Base-by-base conservation (phyloP, 1,284 basidiomycete species). In the Microstroma glucosiphilum region DNA sequence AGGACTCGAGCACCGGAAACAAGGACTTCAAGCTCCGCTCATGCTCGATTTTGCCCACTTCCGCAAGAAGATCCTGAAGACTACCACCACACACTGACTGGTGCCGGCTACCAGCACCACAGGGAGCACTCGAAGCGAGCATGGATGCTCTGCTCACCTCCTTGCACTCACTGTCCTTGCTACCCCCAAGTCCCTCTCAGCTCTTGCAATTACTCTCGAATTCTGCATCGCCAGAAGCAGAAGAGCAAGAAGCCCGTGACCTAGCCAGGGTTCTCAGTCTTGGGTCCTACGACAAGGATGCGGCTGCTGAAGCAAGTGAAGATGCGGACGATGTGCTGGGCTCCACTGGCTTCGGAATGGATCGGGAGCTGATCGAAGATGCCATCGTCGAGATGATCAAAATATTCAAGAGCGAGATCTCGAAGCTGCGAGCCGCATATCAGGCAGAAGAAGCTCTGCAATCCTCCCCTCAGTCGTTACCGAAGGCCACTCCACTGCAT, bases 71-170 rank as follows among this genome's bases (percentile, higher is more conserved):
- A 37, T 37, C 30, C 30, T n/a, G n/a, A n/a, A n/a, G n/a, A n/a
- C n/a, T 37, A 37, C 30, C 30, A 37, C 3, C 3, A 9, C 4
- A 37, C 30, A 37, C 4, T 37, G 30, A 9, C 4, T 37, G 30
- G 30, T 9, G 4, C 30, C 30, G 9, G 30, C 30, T 3, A 37
- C 30, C 30, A 37, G 30, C 3, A 37, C 30, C 30, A 37, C 3
- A 37, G 9, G 30, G 30, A 9, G 4, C 30, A 37, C 9, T 9
- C 30, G 9, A 3, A 9, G 30, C 30, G 9, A 37, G 30, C 4
- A 78, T 78, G 77, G 77, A 78, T 56, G 73, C 75, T 46, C 67
- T 77, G 30, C 57, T 78, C 54, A 70, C 68, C 17, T 72, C 73
- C 23, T 62, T 78, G 43, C 70, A 69, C 37, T 71, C 72, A 55